Percentiles rank a stretch among this genome's conserved stretches.
phyloP scores from a whole-genome alignment of 2,329 filamentous ascomycete species.

The Fusarium circinatum region DNA sequence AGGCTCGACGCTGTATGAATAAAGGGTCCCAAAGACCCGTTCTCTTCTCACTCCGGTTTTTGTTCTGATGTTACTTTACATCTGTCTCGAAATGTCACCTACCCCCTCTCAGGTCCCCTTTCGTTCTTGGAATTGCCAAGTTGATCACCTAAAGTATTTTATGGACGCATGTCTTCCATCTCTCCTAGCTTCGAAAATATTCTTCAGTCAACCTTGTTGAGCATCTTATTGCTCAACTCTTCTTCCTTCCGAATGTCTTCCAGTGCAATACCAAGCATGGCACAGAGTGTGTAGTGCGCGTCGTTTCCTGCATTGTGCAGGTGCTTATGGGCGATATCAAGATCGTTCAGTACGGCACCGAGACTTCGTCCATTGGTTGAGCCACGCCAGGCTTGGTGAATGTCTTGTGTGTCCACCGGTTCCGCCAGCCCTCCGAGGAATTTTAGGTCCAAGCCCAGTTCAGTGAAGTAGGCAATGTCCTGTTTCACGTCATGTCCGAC shows the following conservation, averaged over 20 bases:
- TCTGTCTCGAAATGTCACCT: not conserved
- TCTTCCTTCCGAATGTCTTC: constrained; percentile 38
- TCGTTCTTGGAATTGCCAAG: not conserved
- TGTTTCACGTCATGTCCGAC: constrained; percentile 78
- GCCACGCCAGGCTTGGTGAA: constrained; percentile 73
- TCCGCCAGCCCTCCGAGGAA: constrained; percentile 66
- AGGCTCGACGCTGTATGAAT: constrained; percentile 40
- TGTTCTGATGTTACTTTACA: not conserved
- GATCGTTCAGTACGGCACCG: constrained; percentile 66
- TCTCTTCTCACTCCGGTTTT: constrained; percentile 40
- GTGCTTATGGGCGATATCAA: constrained; percentile 71
- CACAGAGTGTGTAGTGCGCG: constrained; percentile 80
- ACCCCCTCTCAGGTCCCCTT: not conserved
- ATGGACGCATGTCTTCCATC: not conserved
- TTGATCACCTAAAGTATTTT: not conserved
- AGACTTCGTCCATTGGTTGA: constrained; percentile 67
- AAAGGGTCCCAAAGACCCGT: constrained; percentile 32
- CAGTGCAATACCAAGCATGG: constrained; percentile 66
- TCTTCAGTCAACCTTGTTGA: constrained; percentile 24
- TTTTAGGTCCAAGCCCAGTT: constrained; percentile 70
- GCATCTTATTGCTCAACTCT: constrained; percentile 19
- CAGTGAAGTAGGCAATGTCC: constrained; percentile 75
- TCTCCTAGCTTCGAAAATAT: not conserved
- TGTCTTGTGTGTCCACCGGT: constrained; percentile 75
- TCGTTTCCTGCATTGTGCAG: constrained; percentile 93